Evolutionary conservation across 1,284 basidiomycete genomes (phyloP).

Genomic region (Neonothopanus nambi): DNA sequence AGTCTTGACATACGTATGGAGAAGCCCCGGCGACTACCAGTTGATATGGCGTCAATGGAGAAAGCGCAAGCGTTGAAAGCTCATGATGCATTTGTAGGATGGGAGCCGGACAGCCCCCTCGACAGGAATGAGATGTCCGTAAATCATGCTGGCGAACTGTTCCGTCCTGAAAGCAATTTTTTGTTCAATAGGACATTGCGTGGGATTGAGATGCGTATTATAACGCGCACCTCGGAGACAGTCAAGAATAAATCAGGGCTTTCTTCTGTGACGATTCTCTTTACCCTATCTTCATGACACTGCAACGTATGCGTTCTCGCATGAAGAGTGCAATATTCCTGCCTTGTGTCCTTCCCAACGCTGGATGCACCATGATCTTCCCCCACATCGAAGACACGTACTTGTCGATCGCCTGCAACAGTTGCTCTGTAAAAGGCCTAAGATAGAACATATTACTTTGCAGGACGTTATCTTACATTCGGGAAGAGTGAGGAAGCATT

Average conservation of each 20-base stretch:
- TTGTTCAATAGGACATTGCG: too few relatives aligned
- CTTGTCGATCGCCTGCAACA: constrained; percentile 78
- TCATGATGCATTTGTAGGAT: constrained; percentile 61
- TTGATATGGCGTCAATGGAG: constrained; percentile 71
- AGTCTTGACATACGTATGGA: constrained; percentile 47
- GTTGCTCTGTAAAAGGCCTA: constrained; percentile 52
- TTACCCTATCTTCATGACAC: constrained; percentile 73
- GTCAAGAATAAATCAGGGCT: constrained; percentile 85
- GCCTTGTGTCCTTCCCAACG: constrained; percentile 29
- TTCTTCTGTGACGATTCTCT: constrained; percentile 82
- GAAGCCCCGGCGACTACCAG: constrained; percentile 76
- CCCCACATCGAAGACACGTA: constrained; percentile 81
- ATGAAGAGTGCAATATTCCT: constrained; percentile 43
- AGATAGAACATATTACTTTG: constrained; percentile 18
- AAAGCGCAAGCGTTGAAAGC: constrained; percentile 65
- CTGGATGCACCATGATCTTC: constrained; percentile 38
- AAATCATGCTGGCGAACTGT: constrained; percentile 83
- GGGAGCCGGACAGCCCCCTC: constrained; percentile 62
- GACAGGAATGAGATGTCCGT: constrained; percentile 66
- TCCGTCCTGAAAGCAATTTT: constrained; percentile 37
- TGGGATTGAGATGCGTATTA: constrained; percentile 1
- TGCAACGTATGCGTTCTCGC: constrained; percentile 54
- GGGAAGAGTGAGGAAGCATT: constrained; percentile 74
- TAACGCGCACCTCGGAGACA: constrained; percentile 69
- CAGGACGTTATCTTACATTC: constrained; percentile 48